Base-by-base conservation (phyloP, 2,329 filamentous ascomycete genomes). In the Phaeosphaeriaceae sp. region DNA sequence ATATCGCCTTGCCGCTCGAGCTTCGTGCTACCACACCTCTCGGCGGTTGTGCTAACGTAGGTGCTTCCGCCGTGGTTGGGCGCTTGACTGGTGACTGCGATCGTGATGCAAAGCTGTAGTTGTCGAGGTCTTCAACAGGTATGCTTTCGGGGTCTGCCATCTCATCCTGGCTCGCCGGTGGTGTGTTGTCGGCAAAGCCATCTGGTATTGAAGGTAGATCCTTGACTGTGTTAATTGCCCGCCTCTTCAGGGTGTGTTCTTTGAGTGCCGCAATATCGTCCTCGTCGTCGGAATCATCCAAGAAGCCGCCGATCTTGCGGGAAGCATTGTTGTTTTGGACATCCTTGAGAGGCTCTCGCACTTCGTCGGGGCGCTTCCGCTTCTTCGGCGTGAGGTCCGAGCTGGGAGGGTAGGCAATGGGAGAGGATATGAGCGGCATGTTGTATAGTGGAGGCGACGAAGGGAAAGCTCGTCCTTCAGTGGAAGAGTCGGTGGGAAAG, bases 351-450 rank as follows among this genome's bases (percentile, higher is more conserved):
- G 75, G 76, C 46, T 68, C 75, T 21, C 73, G 62, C 17, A 42
- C 56, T 15, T 64, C 65, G 13, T 71, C 69, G 7, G 69, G 57
- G 33, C 71, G 72, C 63, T 78, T 79, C 48, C 76, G 69, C 61
- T 79, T 79, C 62, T 74, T 74, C 9, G 76, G 71, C 49, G 79
- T 75, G 58, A 76, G 56, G 50, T 56, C 51, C n/a, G 86, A 85
- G 68, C 81, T 86, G 7, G 80, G 75, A 2, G 86, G 85, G 58
- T 86, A 86, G 24, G 80, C 70, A 20, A 88, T 76, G 2, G 88
- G 85, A 15, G 88, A 88, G 7, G 88, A 89, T 41, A 85, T 81
- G 40, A 84, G 81, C 24, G 86, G 78, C 87, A 90, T 90, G 54
- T 83, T 85, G 82, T 82, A 70, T 67, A 64, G 71, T n/a, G 84